These are phyloP conservation scores for Rasamsonia emersonii DNA, from an alignment of 2,329 filamentous ascomycete genomes.

Conservation along the genomic window DNA sequence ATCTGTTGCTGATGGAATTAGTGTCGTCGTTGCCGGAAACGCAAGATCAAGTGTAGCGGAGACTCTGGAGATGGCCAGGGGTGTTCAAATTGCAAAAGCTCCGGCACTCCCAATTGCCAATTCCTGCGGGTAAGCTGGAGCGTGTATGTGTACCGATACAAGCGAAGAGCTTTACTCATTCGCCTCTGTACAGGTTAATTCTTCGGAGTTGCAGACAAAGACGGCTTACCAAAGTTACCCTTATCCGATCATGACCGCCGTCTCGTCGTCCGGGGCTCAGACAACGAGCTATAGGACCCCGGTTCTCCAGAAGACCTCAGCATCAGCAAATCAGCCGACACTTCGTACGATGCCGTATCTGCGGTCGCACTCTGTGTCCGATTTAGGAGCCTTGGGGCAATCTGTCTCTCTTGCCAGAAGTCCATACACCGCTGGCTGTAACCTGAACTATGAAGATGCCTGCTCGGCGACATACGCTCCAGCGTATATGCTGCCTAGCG, in stretches of 20 bases:
- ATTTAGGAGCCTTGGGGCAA: conserved; percentile 14
- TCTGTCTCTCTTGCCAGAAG: conserved; percentile 16
- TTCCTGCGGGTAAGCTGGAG: conserved; percentile 61
- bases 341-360: neutral
- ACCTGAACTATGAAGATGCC: conserved; percentile 27
- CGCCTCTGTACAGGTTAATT: conserved; percentile 22
- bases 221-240: conserved; percentile 16
- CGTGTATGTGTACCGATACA: neutral
- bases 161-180: neutral
- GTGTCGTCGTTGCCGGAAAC: conserved; percentile 83
- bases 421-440: conserved; percentile 13
- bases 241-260: conserved; percentile 16
- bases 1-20: conserved; percentile 29
- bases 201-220: conserved; percentile 19
- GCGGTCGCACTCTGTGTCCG: conserved; percentile 15
- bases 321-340: too few relatives aligned
- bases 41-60: conserved; percentile 92
- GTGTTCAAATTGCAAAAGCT: conserved; percentile 75
- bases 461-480: conserved; percentile 22
- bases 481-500: conserved; percentile 25
- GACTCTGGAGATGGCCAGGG: conserved; percentile 66
- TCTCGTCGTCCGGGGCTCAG: conserved; percentile 13
- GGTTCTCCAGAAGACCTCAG: neutral
- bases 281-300: conserved; percentile 11
- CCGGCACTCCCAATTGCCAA: conserved; percentile 58